Base-by-base conservation (phyloP, 345 rosid species). In the Bruguiera gymnorhiza region DNA sequence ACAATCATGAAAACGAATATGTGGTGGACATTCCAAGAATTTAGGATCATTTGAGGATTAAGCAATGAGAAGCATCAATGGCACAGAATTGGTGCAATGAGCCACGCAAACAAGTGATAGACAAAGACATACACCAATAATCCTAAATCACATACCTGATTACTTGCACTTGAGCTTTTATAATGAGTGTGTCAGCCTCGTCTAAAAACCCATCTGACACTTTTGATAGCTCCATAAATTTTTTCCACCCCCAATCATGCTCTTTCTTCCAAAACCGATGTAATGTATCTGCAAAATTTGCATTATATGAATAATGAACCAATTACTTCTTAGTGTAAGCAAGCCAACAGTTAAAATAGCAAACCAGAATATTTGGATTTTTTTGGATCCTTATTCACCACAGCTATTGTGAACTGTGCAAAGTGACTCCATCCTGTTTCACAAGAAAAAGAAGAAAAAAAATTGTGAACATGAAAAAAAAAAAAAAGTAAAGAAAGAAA, bases 161-260 rank as follows among this genome's bases (percentile, higher is more conserved):
- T 69, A 94, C 97, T 77, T 94, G 98, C 71, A 94, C 97, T 85
- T 91, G 96, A 81, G 97, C 97, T 79, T 88, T 91, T 84, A 94
- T 91, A 31, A 75, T 84, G 27, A 94, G 93, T 20, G 90, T 85
- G 77, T 82, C 98, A 70, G 86, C 81, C 39, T 78, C 68, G 72
- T 91, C 95, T 79, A 91, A 80, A 79, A 88, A 94, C 60, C 97
- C 98, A 60, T 94, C 97, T 70, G 77, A 73, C 61, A 94, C 83
- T 82, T 91, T 91, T 32, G 90, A 83, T 61, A 91, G 80, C 74
- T 91, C 98, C 86, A 94, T 94, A 78, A 94, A 89, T 69, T 91
- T 94, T 80, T 89, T 88, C 97, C 97, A 89, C 2, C 97, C 98
- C 98, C 98, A 91, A 59, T 89, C 92, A 77, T 92, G 93, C 84